Base-by-base conservation (phyloP, 2,329 filamentous ascomycete genomes). In the Bipolaris oryzae region DNA sequence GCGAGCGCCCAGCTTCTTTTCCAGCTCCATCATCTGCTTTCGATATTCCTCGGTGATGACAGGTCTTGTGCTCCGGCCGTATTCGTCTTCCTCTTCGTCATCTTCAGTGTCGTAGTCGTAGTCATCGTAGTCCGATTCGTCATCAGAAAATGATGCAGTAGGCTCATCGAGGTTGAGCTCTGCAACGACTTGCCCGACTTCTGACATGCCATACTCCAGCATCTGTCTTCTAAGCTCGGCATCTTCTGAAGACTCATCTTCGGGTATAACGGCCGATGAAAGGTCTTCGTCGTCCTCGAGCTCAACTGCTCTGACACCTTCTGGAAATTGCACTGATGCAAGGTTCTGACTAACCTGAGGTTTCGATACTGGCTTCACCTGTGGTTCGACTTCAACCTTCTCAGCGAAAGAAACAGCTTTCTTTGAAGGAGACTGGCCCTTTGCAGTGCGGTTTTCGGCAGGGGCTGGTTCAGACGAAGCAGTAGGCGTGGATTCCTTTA, bases 121-220 rank as follows among this genome's bases (percentile, higher is more conserved):
- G 21, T 48, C 33, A 15, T 69, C 74, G 39, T 79, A 75, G 38
- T 78, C 72, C 13, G 65, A 66, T 35, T 83, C 80, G 45, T 83
- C 80, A 11, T 80, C 79, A n/a, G 81, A 80, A 21, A 82, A 85
- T 13, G 77, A 72, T 11, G 73, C 75, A 25, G 73, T 80, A 16
- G 81, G 81, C 57, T 93, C 88, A 60, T 96, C 91, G 1, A 98
- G 76, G 55, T 96, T 86, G 43, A 99, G 84, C 77, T 98, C 92
- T 15, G 95, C 95, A 15, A 99, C 95, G 2, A 99, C 90, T 35
- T 91, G 87, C 3, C 92, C 92, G 55, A 99, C 88, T 74, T 98
- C 94, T 42, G 89, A 88, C 76, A 96, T 80, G 59, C 91, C 89
- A 72, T 98, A 99, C 61, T 90, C 84, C 7, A 98, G 82, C 93